Evolutionary conservation across 2,329 filamentous ascomycete genomes (phyloP), one percentile per base, ranked within the genome.

Genomic region (Colletotrichum caudatum): DNA sequence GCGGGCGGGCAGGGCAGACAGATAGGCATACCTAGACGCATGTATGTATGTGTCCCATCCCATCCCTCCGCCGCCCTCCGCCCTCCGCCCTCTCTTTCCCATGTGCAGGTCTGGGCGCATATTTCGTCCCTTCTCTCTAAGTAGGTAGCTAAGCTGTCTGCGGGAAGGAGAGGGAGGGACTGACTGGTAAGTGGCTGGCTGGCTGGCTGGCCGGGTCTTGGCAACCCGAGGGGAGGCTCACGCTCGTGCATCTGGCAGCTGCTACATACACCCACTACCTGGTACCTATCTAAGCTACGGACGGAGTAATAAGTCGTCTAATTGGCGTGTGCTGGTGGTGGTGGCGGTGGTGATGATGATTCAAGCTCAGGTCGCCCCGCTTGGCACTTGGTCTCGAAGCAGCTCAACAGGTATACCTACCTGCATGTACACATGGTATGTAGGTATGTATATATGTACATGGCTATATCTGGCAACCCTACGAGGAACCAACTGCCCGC

Each of bases 21-120:
- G 29, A 4, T 29, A 29, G 3, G 29, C 29, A 29, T 29, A 29
- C 29, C 29, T 29, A 29, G 29, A 29, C 29, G 29, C 29, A 29
- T 4, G 29, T 29, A 29, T 29, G 29, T 29, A 29, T 29, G 29
- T 29, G 5, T 29, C 5, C 29, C 29, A 29, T 29, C 29, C 29
- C 29, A 63, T 53, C 18, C 60, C 44, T 62, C 59, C 60, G 35
- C 60, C 44, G 46, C 9, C 9, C 23, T 63, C 60, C 60, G 60
- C 60, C 35, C 46, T 53, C 35, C 60, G 60, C 60, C 35, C 46
- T 53, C 35, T 54, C 23, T 37, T 62, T 37, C 44, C 59, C 59
- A 33, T 20, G 29, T 37, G 44, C 29, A 37, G 41, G 29, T 51
- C 44, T 50, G 44, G 59, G 59, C 59, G 48, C 14, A 29, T 29